Percentiles rank a stretch among this genome's conserved stretches.
Conservation (phyloP, 2,329 filamentous ascomycete species). For the Lizonia empirigonia region DNA sequence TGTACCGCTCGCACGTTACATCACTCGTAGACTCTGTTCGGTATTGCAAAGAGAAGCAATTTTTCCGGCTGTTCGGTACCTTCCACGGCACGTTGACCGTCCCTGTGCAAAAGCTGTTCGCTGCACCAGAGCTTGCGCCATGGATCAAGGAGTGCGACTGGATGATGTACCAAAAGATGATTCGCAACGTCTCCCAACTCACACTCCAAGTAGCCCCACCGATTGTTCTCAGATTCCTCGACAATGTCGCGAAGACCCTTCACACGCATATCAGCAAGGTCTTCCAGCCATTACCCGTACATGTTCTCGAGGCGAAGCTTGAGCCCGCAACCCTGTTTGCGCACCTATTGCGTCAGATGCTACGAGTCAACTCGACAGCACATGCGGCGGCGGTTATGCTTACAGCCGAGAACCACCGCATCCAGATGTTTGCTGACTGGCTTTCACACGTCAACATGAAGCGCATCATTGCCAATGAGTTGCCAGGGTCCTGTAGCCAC, state of each 20-base stretch:
- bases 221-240: conserved; percentile 81
- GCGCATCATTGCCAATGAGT: conserved; percentile 61
- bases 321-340: conserved; percentile 89
- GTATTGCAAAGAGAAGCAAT: conserved; percentile 95
- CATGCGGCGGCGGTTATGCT: conserved; percentile 94
- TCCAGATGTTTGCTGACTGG: conserved; percentile 96
- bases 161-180: conserved; percentile 95
- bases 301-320: conserved; percentile 86
- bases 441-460: conserved; percentile 66
- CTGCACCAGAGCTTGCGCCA: conserved; percentile 76
- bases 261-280: conserved; percentile 82
- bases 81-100: conserved; percentile 97
- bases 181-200: conserved; percentile 85
- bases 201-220: conserved; percentile 91
- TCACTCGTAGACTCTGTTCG: conserved; percentile 94
- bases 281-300: conserved; percentile 81
- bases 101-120: conserved; percentile 91
- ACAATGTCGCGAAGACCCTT: conserved; percentile 82
- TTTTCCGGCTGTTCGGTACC: conserved; percentile 91
- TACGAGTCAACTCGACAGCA: conserved; percentile 90
- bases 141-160: conserved; percentile 98
- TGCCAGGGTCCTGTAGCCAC: conserved; percentile 58
- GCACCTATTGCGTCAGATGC: conserved; percentile 80
- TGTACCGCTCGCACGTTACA: conserved; percentile 94
- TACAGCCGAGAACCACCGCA: conserved; percentile 83